Evolutionary conservation across 2,329 filamentous ascomycete genomes (phyloP), one percentile per base, ranked within the genome.

Genomic region (Aureobasidium uvarum): DNA sequence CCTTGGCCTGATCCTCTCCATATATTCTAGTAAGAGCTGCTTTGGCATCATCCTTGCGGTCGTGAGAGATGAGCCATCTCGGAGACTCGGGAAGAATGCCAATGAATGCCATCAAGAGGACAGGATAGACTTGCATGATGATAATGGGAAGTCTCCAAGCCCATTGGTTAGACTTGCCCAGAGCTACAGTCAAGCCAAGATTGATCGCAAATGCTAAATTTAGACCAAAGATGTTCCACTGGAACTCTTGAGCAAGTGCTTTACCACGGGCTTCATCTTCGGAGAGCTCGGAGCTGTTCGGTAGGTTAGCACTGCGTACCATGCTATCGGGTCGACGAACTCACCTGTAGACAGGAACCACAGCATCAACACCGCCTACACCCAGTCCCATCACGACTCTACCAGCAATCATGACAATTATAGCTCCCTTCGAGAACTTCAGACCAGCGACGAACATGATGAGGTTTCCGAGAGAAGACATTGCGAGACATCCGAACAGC

Each of bases 151-250:
- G 78, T 31, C 85, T 77, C 85, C 85, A 88, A 0, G 85, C 85
- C 85, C 85, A 87, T 70, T 87, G 78, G 68, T 77, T 83, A 8
- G 75, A 71, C 69, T 86, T 86, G 3, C 85, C 84, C 4, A 87
- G 76, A 0, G 73, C 71, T 6, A 81, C 73, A 0, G 85, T 87
- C 2, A 85, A 78, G 1, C 75, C 78, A 1, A 87, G 75, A 68
- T 87, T 88, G 72, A 87, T 82, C 0, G 77, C 81, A 71, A 86
- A 87, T 0, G 85, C 85, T 80, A 86, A 81, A 66, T 86, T 79
- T 2, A 88, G 73, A 0, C 85, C 84, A 65, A 86, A 84, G 68
- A 88, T 87, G 68, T 88, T 88, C 72, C 81, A 83, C 71, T 87
- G 85, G 70, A 88, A 88, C 69, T 87, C 85, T 70, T 88, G 83